Evolutionary conservation across 2,329 filamentous ascomycete genomes (phyloP).

Genomic region (Aureobasidium zeae): DNA sequence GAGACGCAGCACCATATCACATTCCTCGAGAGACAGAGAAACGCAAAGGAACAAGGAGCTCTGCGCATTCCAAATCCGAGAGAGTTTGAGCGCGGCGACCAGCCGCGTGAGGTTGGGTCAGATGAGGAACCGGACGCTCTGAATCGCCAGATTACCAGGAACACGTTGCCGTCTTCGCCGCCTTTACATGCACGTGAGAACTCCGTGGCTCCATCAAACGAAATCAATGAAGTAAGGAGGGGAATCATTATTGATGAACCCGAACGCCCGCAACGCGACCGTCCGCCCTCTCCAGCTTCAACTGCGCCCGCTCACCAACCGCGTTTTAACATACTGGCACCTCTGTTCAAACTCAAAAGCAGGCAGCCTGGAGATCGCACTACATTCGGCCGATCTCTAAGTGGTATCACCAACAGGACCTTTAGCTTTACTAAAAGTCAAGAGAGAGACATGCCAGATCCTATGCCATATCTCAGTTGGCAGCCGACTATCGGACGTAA

Average conservation of each 20-base stretch:
- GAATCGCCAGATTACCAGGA: constrained; percentile 22
- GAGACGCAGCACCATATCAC: constrained; percentile 73
- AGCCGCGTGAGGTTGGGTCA: constrained; percentile 51
- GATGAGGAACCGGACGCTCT: constrained; percentile 30
- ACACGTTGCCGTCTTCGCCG: constrained; percentile 18
- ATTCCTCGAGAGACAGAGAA: constrained; percentile 76
- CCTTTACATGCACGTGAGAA: not conserved
- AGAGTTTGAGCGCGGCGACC: constrained; percentile 75
- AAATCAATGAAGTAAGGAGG: constrained; percentile 33
- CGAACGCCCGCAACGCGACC: constrained; percentile 33
- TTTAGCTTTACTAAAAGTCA: constrained; percentile 26
- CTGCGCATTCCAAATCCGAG: constrained; percentile 85
- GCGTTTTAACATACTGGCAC: constrained; percentile 17
- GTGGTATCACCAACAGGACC: constrained; percentile 15
- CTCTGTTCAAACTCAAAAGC: constrained; percentile 4
- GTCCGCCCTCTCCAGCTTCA: constrained; percentile 15
- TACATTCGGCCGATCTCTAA: constrained; percentile 12
- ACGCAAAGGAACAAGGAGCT: constrained; percentile 58
- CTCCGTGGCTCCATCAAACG: constrained; percentile 11
- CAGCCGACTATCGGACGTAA: constrained; percentile 87
- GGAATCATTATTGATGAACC: constrained; percentile 63
- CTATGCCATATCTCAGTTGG: constrained; percentile 87
- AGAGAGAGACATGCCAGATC: constrained; percentile 43
- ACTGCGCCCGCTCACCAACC: not conserved
- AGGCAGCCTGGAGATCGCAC: constrained; percentile 2